Conservation (phyloP, 768 basidiomycete species). For the Tulasnella sp. region DNA sequence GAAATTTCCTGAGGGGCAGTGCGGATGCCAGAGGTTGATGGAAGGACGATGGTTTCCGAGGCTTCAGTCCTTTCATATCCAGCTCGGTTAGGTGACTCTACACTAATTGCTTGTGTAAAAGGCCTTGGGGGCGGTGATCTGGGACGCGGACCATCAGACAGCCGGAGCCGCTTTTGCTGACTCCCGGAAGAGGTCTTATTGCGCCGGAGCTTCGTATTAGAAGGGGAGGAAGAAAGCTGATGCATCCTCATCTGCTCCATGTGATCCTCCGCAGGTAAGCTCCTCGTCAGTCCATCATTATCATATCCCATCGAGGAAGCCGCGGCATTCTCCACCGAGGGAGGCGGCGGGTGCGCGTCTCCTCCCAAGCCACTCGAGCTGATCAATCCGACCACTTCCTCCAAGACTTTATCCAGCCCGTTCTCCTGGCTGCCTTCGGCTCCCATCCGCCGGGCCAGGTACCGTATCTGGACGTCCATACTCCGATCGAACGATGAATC, state of each 20-base stretch:
- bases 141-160: conserved; percentile 29
- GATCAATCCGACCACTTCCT: conserved; percentile 29
- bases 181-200: conserved; percentile 8
- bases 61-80: conserved; percentile 18
- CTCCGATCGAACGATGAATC: conserved; percentile 41
- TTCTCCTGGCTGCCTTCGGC: conserved; percentile 22
- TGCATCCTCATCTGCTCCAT: conserved; percentile 23
- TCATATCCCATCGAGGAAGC: conserved; percentile 16
- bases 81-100: conserved; percentile 31
- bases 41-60: conserved; percentile 25
- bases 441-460: conserved; percentile 25
- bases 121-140: conserved; percentile 31
- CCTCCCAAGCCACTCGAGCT: conserved; percentile 12
- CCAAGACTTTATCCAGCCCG: conserved; percentile 29
- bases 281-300: conserved; percentile 23
- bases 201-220: neutral
- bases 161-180: conserved; percentile 32
- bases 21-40: conserved; percentile 26
- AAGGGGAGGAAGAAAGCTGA: conserved; percentile 3
- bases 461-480: conserved; percentile 33
- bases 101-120: conserved; percentile 30
- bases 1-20: conserved; percentile 20
- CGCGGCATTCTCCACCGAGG: conserved; percentile 15
- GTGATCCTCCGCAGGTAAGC: conserved; percentile 33
- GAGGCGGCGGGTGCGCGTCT: neutral